A percentile compares a stretch with the other conserved stretches of the same genome.
phyloP scores from a whole-genome alignment of 306 rosid species.

The Styphnolobium japonicum region DNA sequence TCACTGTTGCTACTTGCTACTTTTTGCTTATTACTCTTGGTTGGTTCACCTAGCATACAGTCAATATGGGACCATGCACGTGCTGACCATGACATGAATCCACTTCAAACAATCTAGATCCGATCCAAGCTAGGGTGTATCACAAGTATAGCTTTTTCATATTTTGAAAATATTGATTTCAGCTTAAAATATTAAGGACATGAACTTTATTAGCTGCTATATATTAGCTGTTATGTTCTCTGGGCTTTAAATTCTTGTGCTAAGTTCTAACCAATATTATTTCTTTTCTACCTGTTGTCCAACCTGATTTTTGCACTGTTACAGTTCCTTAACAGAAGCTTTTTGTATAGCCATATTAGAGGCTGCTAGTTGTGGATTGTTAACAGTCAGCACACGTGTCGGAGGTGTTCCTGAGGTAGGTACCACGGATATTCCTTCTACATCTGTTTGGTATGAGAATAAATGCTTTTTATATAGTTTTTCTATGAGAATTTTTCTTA shows the following conservation, averaged over 20 bases:
- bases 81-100: background rate
- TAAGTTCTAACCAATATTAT: background rate
- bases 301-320: background rate
- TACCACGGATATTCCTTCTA: constrained; percentile 5
- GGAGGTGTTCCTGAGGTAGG: constrained; percentile 90
- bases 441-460: background rate
- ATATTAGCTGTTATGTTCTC: background rate
- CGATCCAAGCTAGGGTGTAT: background rate
- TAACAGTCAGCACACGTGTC: constrained; percentile 82
- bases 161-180: background rate
- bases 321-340: constrained; percentile 86
- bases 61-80: background rate
- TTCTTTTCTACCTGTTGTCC: background rate
- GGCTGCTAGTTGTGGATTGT: constrained; percentile 91
- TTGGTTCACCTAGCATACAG: background rate
- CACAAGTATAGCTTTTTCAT: background rate
- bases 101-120: background rate
- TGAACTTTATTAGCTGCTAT: constrained; percentile 4
- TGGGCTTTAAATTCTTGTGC: background rate
- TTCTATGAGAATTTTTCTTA: background rate
- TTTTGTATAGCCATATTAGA: constrained; percentile 90
- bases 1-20: background rate
- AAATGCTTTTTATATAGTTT: background rate
- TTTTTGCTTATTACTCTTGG: background rate
- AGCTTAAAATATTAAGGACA: background rate